Base-by-base conservation (phyloP, 2,329 filamentous ascomycete species). In the Furcasterigmium furcatum region DNA sequence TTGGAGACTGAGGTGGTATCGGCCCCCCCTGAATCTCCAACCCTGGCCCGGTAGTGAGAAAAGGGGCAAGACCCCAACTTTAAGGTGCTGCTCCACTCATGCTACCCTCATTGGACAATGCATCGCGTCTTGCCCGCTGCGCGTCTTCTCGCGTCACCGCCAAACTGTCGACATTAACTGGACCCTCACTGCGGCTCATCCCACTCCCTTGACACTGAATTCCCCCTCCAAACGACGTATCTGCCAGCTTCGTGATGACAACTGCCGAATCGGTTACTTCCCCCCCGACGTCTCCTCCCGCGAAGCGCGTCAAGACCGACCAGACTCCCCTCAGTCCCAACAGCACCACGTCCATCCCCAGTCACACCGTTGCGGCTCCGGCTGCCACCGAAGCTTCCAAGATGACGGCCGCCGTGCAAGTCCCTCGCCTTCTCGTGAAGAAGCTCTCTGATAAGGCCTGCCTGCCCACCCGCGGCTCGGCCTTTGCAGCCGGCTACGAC, bases 401-500 rank as follows among this genome's bases (percentile, higher is more conserved):
- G 55, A 50, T 47, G 49, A 58, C 63, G 44, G 59, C 64, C 47
- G 65, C 71, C 56, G 63, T 69, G 46, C 63, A 66, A 38, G 57
- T 66, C 3, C 83, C 84, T n/a, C 72, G 85, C 4, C 78, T 96
- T 43, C 80, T 90, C 51, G 84, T 99, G 69, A 92, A 96, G 77
- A 91, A 95, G 68, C 84, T 97, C 48, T 87, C 87, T 9, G 74
- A 83, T 30, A 82, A 85, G 52, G 94, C 86, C n/a, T 80, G 79
- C 39, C 77, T 91, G 20, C 94, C 94, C 10, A 97, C 90, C 0
- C 84, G 92, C 45, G 94, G 94, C 55, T 95, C 88, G 54, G 86
- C 84, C 43, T 91, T 88, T 61, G 89, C 94, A 1, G 94, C 94
- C 1, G 94, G 94, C 29, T 97, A 97, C 71, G 94, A 99, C 67